A percentile compares a stretch with the other conserved stretches of the same genome.
Conservation (phyloP, 1,139 yeast species). For the Diutina ranongensis region DNA sequence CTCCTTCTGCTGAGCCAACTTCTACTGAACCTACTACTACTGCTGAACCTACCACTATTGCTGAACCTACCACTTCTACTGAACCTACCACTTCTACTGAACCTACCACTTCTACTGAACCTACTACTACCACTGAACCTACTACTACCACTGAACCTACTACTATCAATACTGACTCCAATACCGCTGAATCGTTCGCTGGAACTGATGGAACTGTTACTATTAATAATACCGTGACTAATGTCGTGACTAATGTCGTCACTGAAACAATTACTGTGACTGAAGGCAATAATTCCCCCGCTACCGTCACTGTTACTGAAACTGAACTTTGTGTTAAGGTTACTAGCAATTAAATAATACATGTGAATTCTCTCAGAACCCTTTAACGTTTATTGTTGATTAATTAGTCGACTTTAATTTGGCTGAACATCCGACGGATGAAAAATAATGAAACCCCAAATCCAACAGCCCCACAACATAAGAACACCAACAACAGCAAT, state of each 20-base stretch:
- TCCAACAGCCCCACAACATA: conserved; percentile 85
- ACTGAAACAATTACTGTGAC: no score
- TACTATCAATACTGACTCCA: background rate
- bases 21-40: background rate
- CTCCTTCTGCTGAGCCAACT: background rate
- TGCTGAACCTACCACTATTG: background rate
- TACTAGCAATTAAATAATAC: background rate
- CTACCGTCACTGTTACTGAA: background rate
- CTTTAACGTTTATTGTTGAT: background rate
- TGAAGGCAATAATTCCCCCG: background rate
- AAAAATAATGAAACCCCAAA: conserved; percentile 65
- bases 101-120: background rate
- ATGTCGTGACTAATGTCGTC: no score
- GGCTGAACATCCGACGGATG: conserved; percentile 67
- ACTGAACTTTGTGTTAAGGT: background rate
- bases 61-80: background rate
- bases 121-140: background rate
- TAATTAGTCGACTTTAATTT: conserved; percentile 66
- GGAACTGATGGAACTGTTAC: background rate
- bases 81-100: background rate
- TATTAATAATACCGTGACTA: background rate
- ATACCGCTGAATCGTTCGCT: background rate
- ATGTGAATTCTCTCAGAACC: no score
- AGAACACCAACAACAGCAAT: conserved; percentile 59
- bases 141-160: background rate